phyloP scores from a whole-genome alignment of 495 filamentous ascomycete species.

The Talaromyces trachyspermus region DNA sequence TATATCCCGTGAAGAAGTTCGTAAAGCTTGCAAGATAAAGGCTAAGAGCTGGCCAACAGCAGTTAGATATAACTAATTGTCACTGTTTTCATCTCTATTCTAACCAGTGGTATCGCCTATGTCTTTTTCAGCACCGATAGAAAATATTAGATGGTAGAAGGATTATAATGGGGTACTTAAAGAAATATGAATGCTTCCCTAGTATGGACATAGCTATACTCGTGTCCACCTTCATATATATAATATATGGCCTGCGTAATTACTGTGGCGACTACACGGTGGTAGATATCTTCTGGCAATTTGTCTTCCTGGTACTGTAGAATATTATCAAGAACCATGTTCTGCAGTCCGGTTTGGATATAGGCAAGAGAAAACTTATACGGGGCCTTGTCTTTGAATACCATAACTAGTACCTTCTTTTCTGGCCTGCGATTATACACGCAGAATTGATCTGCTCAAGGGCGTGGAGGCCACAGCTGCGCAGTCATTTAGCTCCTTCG shows the following conservation, averaged over 20 bases:
- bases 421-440: slow-evolving; percentile 25
- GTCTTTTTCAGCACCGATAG: slow-evolving; percentile 32
- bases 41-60: slow-evolving; percentile 13
- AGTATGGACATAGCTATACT: slow-evolving; percentile 36
- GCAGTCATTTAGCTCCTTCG: neutral
- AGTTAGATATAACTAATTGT: slow-evolving; percentile 14
- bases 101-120: slow-evolving; percentile 13
- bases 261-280: slow-evolving; percentile 19
- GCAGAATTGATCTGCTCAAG: slow-evolving; percentile 34
- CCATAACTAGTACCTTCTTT: slow-evolving; percentile 16
- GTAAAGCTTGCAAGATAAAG: slow-evolving; percentile 13
- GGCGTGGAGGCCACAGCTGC: neutral
- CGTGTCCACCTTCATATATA: slow-evolving; percentile 31
- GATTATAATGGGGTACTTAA: slow-evolving; percentile 27
- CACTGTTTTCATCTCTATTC: neutral
- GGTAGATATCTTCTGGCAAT: slow-evolving; percentile 7
- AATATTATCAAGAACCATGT: slow-evolving; percentile 16
- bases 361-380: slow-evolving; percentile 26
- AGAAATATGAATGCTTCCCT: slow-evolving; percentile 39
- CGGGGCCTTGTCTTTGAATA: slow-evolving; percentile 36
- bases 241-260: slow-evolving; percentile 37
- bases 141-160: slow-evolving; percentile 28
- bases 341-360: slow-evolving; percentile 21
- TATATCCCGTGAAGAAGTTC: slow-evolving; percentile 3
- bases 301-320: slow-evolving; percentile 9